Base-by-base conservation (phyloP, 345 rosid species). In the Microthlaspi erraticum region DNA sequence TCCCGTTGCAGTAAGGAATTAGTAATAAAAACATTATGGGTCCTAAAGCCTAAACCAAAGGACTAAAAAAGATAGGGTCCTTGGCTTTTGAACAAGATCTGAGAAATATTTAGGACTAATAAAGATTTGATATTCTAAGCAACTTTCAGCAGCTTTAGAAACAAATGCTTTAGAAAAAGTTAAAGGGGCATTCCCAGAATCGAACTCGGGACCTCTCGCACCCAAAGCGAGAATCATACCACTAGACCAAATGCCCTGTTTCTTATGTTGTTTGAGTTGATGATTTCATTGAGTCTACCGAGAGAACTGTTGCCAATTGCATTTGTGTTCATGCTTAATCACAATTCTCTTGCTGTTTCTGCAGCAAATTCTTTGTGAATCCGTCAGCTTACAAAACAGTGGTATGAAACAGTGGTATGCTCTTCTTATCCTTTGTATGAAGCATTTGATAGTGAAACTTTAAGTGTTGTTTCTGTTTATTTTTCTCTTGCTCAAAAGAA, bases 181-280 rank as follows among this genome's bases (percentile, higher is more conserved):
- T 10, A 38, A 67, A 0, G 85, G 84, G 91, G 83, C 85, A 79
- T 87, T 87, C 82, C 74, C 82, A 83, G 88, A 89, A 86, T 78
- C 66, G 60, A 84, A 85, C 84, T 89, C 82, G 71, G 83, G 91
- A 85, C 88, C 86, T 86, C 89, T 88, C 83, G 82, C 91, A 83
- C 89, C 92, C 87, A 81, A 86, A 92, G 87, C 88, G 71, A 87
- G 91, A 88, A 88, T 87, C 90, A 82, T 84, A 82, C 92, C 89
- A 85, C 89, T 87, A 84, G 83, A 84, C 89, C 39, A 46, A 48
- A 58, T 46, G 65, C 66, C 64, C 64, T 53, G 36, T 56, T n/a
- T 23, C 3, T 36, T 50, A 36, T 36, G 31, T 8, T 34, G 32
- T 34, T 48, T 12, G 7, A 50, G 8, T 23, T 20, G 50, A 4